Evolutionary conservation across 352 stramenopile genomes (phyloP).

Genomic region (Hyaloperonospora arabidopsidis): DNA sequence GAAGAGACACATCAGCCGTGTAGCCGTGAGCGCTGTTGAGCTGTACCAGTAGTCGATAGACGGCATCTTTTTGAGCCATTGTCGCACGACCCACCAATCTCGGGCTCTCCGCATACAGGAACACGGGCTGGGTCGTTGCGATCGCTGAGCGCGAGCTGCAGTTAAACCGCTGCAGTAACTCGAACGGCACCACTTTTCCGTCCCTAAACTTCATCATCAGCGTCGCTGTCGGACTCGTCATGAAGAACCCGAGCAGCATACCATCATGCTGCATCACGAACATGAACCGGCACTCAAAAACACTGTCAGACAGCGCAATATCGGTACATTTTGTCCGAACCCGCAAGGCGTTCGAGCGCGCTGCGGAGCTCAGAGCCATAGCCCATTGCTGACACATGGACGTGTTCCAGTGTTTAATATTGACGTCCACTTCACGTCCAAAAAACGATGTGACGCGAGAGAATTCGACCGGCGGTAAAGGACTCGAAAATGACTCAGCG

Average conservation of each 20-base stretch:
- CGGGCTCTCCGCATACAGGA: slow-evolving; percentile 64
- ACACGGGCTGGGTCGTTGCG: slow-evolving; percentile 21
- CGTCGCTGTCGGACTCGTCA: slow-evolving; percentile 43
- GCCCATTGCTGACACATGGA: slow-evolving; percentile 47
- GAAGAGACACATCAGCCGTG: slow-evolving; percentile 48
- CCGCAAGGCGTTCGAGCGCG: slow-evolving; percentile 17
- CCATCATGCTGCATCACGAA: slow-evolving; percentile 64
- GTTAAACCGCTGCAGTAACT: slow-evolving; percentile 48
- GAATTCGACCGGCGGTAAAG: slow-evolving; percentile 9
- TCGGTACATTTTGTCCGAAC: slow-evolving; percentile 10
- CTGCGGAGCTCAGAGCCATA: slow-evolving; percentile 22
- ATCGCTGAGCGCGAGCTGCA: slow-evolving; percentile 26
- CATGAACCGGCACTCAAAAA: slow-evolving; percentile 53
- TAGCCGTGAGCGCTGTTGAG: slow-evolving; percentile 46
- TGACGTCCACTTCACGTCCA: slow-evolving; percentile 44
- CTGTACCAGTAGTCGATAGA: slow-evolving; percentile 43
- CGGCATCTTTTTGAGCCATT: slow-evolving; percentile 37
- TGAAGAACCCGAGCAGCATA: slow-evolving; percentile 50
- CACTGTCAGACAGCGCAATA: slow-evolving; percentile 10
- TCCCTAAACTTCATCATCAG: slow-evolving; percentile 45
- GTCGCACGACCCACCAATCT: slow-evolving; percentile 42
- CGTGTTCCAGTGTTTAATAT: slow-evolving; percentile 60
- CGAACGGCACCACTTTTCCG: slow-evolving; percentile 38
- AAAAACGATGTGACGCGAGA: slow-evolving; percentile 53
- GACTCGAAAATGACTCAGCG: slow-evolving; percentile 7